Evolutionary conservation across 345 rosid genomes (phyloP).

Genomic region (Lepidium sativum): DNA sequence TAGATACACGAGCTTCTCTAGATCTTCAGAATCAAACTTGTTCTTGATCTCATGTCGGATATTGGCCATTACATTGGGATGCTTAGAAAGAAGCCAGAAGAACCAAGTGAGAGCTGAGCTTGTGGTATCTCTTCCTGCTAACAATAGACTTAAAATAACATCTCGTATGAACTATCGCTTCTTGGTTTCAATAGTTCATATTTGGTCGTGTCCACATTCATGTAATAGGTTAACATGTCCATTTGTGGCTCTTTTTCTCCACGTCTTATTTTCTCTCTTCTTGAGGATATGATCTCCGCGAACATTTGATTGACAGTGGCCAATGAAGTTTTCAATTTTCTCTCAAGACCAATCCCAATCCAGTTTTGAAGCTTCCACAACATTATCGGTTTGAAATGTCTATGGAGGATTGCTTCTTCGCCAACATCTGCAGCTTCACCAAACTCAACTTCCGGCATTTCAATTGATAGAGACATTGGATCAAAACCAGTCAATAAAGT

Average conservation of each 20-base stretch:
- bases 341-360: background rate
- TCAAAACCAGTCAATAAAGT: no score
- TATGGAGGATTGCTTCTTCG: background rate
- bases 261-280: background rate
- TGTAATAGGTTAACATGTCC: background rate
- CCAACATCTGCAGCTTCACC: background rate
- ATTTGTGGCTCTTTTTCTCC: background rate
- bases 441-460: background rate
- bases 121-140: constrained; percentile 37
- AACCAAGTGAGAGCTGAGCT: no score
- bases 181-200: background rate
- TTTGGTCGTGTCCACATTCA: background rate
- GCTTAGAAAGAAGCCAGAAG: constrained; percentile 30
- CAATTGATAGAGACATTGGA: no score
- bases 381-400: background rate
- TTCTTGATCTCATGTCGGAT: constrained; percentile 8
- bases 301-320: background rate
- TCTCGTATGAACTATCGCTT: constrained; percentile 29
- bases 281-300: background rate
- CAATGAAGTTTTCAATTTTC: background rate
- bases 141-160: constrained; percentile 14
- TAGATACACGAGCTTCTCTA: constrained; percentile 30
- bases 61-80: constrained; percentile 25
- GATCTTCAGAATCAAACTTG: constrained; percentile 9
- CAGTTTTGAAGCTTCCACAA: constrained; percentile 3